Evolutionary conservation across 139 green algal species (phyloP), one percentile per base, ranked within the genome.

Genomic region (Chlorella sp.): DNA sequence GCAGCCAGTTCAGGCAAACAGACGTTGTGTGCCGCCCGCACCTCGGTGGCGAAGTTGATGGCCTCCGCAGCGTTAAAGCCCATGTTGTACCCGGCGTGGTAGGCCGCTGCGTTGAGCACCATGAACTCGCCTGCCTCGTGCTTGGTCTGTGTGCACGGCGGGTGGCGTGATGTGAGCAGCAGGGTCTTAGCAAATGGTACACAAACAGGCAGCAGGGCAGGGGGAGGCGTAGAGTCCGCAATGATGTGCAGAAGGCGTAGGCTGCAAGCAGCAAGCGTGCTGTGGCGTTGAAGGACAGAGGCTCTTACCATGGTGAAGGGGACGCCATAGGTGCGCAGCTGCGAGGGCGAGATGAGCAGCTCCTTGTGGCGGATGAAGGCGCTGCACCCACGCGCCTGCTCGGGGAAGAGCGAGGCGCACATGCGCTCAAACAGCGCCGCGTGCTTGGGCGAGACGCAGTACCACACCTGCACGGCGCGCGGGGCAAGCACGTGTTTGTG

Each of bases 61-160:
- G 88, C 88, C 83, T 97, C 92, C 0, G 90, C 90, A 70, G 84
- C 90, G 83, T 96, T 97, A 84, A 95, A 94, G 36, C 90, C 91
- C 50, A 83, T 42, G 80, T 89, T 90, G 86, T 93, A 96, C 49
- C 90, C 90, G 0, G 62, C 80, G 71, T 96, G 89, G 80, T 94
- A 96, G 4, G 86, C 81, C 24, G 75, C 77, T 2, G 91, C 87
- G 77, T 94, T 96, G 33, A 93, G 91, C 67, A 97, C 79, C 5
- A 97, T 84, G 50, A 93, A 97, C 77, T 97, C 88, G 24, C 90
- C 90, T 6, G 87, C 66, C 23, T 88, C 66, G 65, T 92, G 87
- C 78, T 87, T 87, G 59, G 85, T 81, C 71, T 90, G n/a, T n/a
- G n/a, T n/a, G n/a, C n/a, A n/a, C n/a, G n/a, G n/a, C n/a, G n/a